phyloP scores from a whole-genome alignment of 805 yeast species.

The Wickerhamomyces tratensis region DNA sequence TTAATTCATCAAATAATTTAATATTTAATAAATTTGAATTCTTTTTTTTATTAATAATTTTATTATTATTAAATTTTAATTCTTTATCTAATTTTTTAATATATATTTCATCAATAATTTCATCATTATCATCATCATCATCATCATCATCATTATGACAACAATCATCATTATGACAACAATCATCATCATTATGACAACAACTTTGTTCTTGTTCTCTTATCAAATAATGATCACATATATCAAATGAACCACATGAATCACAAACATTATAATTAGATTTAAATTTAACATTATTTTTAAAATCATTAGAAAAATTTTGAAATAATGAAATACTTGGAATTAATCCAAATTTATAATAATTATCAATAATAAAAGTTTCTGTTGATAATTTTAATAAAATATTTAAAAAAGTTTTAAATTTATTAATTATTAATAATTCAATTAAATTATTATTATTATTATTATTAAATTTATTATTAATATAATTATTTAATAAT shows the following conservation, averaged over 20 bases:
- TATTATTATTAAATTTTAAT: not conserved
- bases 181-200: constrained; percentile 8
- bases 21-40: too few relatives aligned
- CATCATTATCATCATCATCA: not conserved
- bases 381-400: constrained; percentile 8
- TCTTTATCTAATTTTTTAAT: not conserved
- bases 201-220: constrained; percentile 3
- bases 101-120: not conserved
- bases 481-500: too few relatives aligned
- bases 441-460: too few relatives aligned
- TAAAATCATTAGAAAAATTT: constrained; percentile 44
- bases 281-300: constrained; percentile 56
- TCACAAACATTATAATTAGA: constrained; percentile 42
- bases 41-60: not conserved
- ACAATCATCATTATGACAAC: constrained; percentile 7
- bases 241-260: constrained; percentile 35
- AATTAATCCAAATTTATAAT: constrained; percentile 65
- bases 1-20: too few relatives aligned
- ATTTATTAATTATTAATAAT: constrained; percentile 3
- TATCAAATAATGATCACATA: constrained; percentile 28
- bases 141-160: not conserved
- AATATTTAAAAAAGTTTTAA: constrained; percentile 29
- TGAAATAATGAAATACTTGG: constrained; percentile 91
- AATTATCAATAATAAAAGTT: constrained; percentile 64
- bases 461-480: too few relatives aligned